Conservation (phyloP, 345 rosid species). For the Salix udensis region DNA sequence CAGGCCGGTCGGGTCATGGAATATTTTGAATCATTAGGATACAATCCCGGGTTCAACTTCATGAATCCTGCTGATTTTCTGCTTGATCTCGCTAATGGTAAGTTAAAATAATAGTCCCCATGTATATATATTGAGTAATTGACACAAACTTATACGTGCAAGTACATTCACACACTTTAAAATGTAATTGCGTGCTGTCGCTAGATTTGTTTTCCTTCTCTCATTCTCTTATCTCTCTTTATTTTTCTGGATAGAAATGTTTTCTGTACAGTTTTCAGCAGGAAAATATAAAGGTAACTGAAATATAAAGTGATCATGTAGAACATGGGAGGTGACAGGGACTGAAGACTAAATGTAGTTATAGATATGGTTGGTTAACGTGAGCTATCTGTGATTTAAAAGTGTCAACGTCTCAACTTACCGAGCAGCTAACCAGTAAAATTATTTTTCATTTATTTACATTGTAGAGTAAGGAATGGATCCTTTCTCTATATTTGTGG, state of each 20-base stretch:
- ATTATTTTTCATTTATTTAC: neutral
- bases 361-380: neutral
- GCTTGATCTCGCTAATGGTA: conserved; percentile 93
- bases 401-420: conserved; percentile 4
- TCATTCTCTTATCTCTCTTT: neutral
- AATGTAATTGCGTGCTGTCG: neutral
- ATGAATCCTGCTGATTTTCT: conserved; percentile 87
- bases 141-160: neutral
- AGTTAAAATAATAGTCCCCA: conserved; percentile 3
- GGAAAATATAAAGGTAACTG: neutral
- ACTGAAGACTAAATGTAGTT: neutral
- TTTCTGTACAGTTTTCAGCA: neutral
- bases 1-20: conserved; percentile 60
- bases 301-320: conserved; percentile 12
- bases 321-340: conserved; percentile 25
- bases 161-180: neutral
- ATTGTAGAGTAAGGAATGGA: neutral
- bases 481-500: neutral
- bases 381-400: neutral
- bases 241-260: too few relatives aligned
- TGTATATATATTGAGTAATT: too few relatives aligned
- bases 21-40: conserved; percentile 65
- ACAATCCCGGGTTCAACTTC: conserved; percentile 52
- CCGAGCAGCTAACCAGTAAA: neutral
- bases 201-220: neutral